Base-by-base conservation (phyloP, 371 early-diverging fungal genomes). In the Syncephalastrum racemosum region DNA sequence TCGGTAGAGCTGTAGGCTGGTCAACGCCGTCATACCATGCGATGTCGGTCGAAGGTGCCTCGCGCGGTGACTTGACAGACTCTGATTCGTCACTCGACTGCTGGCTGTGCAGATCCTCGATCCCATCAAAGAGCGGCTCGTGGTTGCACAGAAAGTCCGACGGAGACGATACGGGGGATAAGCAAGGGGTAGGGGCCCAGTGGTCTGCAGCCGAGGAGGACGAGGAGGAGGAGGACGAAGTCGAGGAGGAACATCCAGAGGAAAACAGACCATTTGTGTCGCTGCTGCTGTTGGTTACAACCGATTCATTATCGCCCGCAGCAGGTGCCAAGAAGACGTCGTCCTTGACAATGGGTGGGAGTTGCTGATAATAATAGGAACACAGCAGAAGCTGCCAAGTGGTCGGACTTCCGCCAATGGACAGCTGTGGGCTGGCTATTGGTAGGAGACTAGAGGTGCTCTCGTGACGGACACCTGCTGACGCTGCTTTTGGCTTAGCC, bases 41-140 rank as follows among this genome's bases (percentile, higher is more conserved):
- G 36, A 31, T 31, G 36, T 31, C 36, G 36, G 36, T 10, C 36
- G 36, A 31, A 31, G 36, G 36, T 31, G 36, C 36, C 36, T 31
- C 36, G 36, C 36, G 36, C 36, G 36, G 36, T 31, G 36, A 31
- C 36, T 31, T 31, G 36, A 31, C 36, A 31, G 36, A 31, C 36
- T 31, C 36, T 31, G 36, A 31, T 31, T 31, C 36, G 36, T 31
- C 36, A 31, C 36, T 31, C 36, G 36, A 31, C 43, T 62, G 56
- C 12, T 51, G 56, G 25, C 52, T 50, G 56, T 46, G 54, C 48
- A 58, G 50, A 53, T 65, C 66, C 22, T 58, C 67, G 55, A 70
- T 65, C 44, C 71, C 71, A 57, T 70, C 71, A 66, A 70, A 70
- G 10, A 70, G 59, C 42, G 71, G 71, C 50, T 70, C 71, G 22